Base-by-base conservation (phyloP, 2,329 filamentous ascomycete species). In the Achaetomium macrosporum region DNA sequence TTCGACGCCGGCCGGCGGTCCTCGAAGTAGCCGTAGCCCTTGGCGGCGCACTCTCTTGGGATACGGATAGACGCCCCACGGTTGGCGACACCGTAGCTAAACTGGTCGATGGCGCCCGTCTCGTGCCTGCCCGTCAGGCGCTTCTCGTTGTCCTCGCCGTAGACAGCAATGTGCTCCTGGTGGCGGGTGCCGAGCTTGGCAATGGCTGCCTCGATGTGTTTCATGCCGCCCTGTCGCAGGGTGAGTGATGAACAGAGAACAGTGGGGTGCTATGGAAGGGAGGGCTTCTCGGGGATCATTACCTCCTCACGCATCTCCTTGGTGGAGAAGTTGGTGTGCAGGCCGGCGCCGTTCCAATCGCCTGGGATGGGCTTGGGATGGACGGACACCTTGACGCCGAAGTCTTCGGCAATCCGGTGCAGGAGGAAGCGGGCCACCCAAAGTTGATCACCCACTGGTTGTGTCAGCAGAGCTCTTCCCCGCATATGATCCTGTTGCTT, bases 361-460 rank as follows among this genome's bases (percentile, higher is more conserved):
- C 92, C 92, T 53, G 85, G 83, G 62, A 97, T 91, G 61, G 93
- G 92, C 84, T 99, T 99, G 69, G 93, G 93, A 67, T 91, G 83
- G 71, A 96, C 86, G 35, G 92, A 95, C 60, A 97, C 91, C 81
- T 91, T 91, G 73, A 87, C 91, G 67, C 92, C 93, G 67, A 96
- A 96, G 68, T 97, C 92, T 72, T 99, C 93, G 51, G 92, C 88
- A 57, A 97, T 88, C 37, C 64, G 63, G 62, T 88, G 82, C 61
- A 95, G 87, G 64, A 95, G 79, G 83, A 90, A 95, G 61, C 89
- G 86, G 61, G 88, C 88, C 66, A 96, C 78, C 93, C 93, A 97
- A 66, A 99, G 89, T 69, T 97, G 85, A 72, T 99, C 93, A 72
- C 93, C 93, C 80, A 97, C 85, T 85, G 62, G 46, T 5, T 17